Base-by-base conservation (phyloP, 768 basidiomycete genomes). In the Phylloporus arenicola region DNA sequence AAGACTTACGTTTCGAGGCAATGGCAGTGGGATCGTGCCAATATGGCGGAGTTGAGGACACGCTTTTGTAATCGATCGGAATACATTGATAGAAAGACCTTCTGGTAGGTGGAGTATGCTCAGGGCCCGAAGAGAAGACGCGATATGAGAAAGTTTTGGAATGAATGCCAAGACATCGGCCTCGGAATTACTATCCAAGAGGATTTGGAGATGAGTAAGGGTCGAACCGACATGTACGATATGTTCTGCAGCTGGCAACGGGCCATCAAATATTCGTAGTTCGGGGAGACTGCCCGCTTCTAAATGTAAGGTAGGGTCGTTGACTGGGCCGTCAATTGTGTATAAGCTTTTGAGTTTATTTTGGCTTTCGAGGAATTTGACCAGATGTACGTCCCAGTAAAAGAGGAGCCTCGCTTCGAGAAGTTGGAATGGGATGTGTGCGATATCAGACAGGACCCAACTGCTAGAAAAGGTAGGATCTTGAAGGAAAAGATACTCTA, bases 311-410 rank as follows among this genome's bases (percentile, higher is more conserved):
- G 56, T 17, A 30, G 63, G 30, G 48, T 67, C 61, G 31, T 45
- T 43, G 51, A 42, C 55, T 30, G 65, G 57, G 20, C 63, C 67
- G 39, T 64, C 59, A 9, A 54, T 31, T 38, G 61, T 61, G 40
- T 73, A 70, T 39, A 83, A 64, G 10, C 50, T 55, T 45, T 61
- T 69, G 33, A 84, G 67, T 27, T 70, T 65, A 12, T 59, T 62
- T 59, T 83, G 80, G 44, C 60, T 63, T 48, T 74, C 66, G 25
- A 83, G 65, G 63, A 84, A 84, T 14, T 67, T 64, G 47, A 74
- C 71, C 9, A 77, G 47, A 42, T 73, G 60, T 0, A 52, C 39
- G 55, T 80, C 78, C 79, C 81, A 83, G 6, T 64, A 55, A 43
- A 81, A 70, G 40, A 70, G 68, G n/a, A 83, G 59, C 22, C 68